Evolutionary conservation across 23 red algal genomes (phyloP).

Genomic region (Porphyridium purpureum): DNA sequence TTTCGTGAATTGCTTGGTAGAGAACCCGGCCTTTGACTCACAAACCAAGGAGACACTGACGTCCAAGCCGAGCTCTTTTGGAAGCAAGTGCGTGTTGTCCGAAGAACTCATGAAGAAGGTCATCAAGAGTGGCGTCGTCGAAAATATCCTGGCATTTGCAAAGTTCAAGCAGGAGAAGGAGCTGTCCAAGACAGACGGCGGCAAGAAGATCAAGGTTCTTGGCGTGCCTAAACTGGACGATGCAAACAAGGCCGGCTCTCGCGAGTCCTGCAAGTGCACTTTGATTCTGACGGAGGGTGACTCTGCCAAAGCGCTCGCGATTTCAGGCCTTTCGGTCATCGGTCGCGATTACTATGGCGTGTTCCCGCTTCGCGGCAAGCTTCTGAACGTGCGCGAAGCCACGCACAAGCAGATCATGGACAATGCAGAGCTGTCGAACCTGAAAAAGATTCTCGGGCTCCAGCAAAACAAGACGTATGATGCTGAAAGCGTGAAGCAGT

Average conservation of each 20-base stretch:
- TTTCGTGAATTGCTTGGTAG: conserved; percentile 85
- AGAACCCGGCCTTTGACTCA: conserved; percentile 92
- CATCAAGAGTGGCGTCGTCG: conserved; percentile 55
- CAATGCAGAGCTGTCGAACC: conserved; percentile 78
- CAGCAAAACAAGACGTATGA: conserved; percentile 62
- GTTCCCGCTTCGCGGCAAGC: conserved; percentile 92
- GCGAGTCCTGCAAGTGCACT: conserved; percentile 72
- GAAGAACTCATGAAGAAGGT: conserved; percentile 56
- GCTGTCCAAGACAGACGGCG: conserved; percentile 94
- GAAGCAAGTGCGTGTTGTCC: conserved; percentile 59
- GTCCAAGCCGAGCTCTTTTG: conserved; percentile 67
- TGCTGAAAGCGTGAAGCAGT: conserved; percentile 42
- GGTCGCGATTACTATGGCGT: conserved; percentile 95
- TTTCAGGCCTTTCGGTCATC: conserved; percentile 84
- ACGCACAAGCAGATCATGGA: conserved; percentile 90
- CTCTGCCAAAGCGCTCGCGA: conserved; percentile 81
- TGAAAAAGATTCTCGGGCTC: conserved; percentile 92
- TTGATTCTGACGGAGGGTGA: conserved; percentile 97
- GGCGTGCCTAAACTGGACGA: conserved; percentile 91
- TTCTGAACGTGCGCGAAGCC: conserved; percentile 93
- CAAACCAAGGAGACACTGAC: conserved; percentile 95
- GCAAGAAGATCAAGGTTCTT: conserved; percentile 55
- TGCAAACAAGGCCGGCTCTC: conserved; percentile 81
- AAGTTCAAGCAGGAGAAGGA: conserved; percentile 76
- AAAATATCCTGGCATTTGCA: conserved; percentile 69